Base-by-base conservation (phyloP, 495 filamentous ascomycete genomes). In the Talaromyces adpressus region DNA sequence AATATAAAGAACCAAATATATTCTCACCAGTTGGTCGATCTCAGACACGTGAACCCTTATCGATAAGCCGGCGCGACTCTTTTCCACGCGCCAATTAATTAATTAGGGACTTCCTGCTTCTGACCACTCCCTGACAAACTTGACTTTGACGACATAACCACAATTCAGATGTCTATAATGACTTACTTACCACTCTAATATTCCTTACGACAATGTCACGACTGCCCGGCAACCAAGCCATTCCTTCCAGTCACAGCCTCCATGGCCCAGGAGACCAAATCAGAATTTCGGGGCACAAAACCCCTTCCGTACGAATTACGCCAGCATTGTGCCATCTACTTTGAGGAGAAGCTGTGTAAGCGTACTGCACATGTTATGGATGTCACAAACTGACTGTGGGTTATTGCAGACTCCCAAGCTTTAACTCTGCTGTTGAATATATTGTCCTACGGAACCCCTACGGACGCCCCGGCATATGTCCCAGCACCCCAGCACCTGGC, bases 301-400 rank as follows among this genome's bases (percentile, higher is more conserved):
- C 71, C 72, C 30, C 71, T 92, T 1, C 84, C 88, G 0, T 84
- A 81, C 57, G 84, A 88, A 64, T 71, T 93, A 6, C 81, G 79
- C 29, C 77, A 86, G 51, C 85, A 91, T 66, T 85, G 82, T 54
- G 83, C 83, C 57, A 87, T 92, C 30, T 91, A 89, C 71, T 77
- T 93, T 4, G 90, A 92, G 69, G 91, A 93, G 70, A 79, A 85
- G 41, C 82, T 91, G 20, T 89, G 89, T 91, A 73, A 34, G 79
- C 69, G 16, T 18, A 71, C 30, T 41, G 57, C 23, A 20, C 41
- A 12, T 29, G 49, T 11, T n/a, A 14, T n/a, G 16, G n/a, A 56
- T 6, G n/a, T 14, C 2, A 27, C 2, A 22, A 47, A 57, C 64
- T 72, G 59, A 66, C 57, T 59, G 39, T 20, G 9, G 64, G 30